These are phyloP conservation scores for Macrocybe gigantea DNA, from an alignment of 768 basidiomycete species.

Conservation along the genomic window DNA sequence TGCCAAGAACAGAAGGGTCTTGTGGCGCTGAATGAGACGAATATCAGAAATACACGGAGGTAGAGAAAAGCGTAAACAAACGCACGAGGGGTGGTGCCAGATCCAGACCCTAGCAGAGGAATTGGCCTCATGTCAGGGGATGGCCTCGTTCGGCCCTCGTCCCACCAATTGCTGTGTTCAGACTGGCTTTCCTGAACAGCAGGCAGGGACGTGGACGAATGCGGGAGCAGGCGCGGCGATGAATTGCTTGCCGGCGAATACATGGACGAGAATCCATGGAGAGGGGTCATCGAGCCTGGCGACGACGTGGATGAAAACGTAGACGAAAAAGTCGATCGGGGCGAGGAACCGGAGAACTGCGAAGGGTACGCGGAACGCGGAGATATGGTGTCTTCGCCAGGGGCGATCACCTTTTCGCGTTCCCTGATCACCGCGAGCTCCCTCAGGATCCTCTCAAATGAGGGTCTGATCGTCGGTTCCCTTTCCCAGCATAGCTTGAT, in stretches of 20 bases:
- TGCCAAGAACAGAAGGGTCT: slow-evolving; percentile 1
- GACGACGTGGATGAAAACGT: slow-evolving; percentile 1
- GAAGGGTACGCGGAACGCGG: no score
- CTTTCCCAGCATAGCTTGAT: slow-evolving; percentile 53
- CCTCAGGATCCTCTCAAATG: slow-evolving; percentile 43
- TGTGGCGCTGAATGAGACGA: slow-evolving; percentile 5
- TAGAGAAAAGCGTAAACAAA: slow-evolving; percentile 3
- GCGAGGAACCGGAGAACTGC: no score
- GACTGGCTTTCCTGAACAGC: not conserved
- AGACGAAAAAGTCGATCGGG: no score
- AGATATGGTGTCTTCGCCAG: no score
- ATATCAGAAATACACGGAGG: not conserved
- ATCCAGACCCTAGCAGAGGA: slow-evolving; percentile 13
- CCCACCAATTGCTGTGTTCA: slow-evolving; percentile 7
- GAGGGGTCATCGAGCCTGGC: slow-evolving; percentile 30
- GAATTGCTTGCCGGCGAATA: not conserved
- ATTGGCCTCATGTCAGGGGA: slow-evolving; percentile 37
- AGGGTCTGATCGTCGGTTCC: slow-evolving; percentile 43
- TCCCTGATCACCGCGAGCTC: slow-evolving; percentile 33
- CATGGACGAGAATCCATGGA: slow-evolving; percentile 8
- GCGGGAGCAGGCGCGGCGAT: not conserved
- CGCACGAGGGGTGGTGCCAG: slow-evolving; percentile 15
- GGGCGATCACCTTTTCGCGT: no score
- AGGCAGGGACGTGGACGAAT: not conserved
- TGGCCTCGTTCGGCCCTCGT: slow-evolving; percentile 14